Evolutionary conservation across 2,329 filamentous ascomycete genomes (phyloP), one percentile per base, ranked within the genome.

Genomic region (Hypoxylon sp.): DNA sequence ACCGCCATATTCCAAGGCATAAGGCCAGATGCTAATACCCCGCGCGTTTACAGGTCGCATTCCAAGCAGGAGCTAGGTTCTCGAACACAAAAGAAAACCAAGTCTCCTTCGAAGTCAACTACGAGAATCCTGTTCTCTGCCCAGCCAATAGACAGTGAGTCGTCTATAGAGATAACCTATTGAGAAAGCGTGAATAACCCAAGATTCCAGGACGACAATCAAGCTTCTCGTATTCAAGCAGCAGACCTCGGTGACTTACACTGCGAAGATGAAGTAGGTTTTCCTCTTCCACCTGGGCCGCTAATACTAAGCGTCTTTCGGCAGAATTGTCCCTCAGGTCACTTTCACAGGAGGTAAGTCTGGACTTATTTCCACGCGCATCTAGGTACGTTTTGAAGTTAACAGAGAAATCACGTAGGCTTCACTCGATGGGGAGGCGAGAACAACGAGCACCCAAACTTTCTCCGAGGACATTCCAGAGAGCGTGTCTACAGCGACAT

Each of bases 191-290:
- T 46, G 19, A 46, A n/a, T 46, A 46, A 46, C 42, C 11, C 26
- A 46, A 22, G 42, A 46, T 46, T 46, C n/a, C 17, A 46, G 42
- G 42, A 46, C 42, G 42, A 46, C 42, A 46, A 46, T 46, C 42
- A 14, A 46, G n/a, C 42, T 46, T 46, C 42, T 46, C 3, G 42
- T 46, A 24, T 46, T 46, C 42, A 46, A 46, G 42, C 42, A 46
- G 42, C 13, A 46, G 42, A 46, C 42, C 42, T 46, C 42, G 24
- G 14, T 46, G 42, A 46, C 42, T 22, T 46, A 46, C 17, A 46
- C 42, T 19, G 42, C 42, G 17, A 46, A 46, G 42, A 46, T 46
- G 42, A 46, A 46, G 42, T 46, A 46, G 19, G 42, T 46, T 17
- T 46, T 22, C 42, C 42, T 10, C 26, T 46, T 46, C 42, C n/a